Percentiles rank a stretch among this genome's conserved stretches.
Evolutionary conservation across 192 early-diverging fungal genomes (phyloP).

Genomic region (Fimicolochytrium jonesii): DNA sequence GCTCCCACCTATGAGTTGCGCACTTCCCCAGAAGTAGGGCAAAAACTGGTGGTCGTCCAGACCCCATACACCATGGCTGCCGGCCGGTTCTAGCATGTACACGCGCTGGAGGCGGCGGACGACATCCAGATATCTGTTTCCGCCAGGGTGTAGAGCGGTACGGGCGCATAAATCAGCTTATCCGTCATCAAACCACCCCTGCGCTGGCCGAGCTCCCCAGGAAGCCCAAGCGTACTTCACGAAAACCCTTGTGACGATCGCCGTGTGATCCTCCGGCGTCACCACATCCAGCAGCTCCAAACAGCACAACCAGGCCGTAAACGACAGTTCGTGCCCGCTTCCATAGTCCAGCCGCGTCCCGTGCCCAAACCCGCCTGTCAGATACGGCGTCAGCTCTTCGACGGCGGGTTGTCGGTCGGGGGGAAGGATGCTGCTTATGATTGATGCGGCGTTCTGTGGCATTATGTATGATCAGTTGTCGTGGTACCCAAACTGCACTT

Average conservation of each 20-base stretch:
- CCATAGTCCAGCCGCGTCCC: slow-evolving; percentile 93
- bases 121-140: slow-evolving; percentile 68
- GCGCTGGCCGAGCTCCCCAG: neutral
- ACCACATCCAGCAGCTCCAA: slow-evolving; percentile 67
- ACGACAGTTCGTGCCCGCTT: slow-evolving; percentile 90
- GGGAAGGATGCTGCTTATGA: slow-evolving; percentile 23
- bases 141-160: too few relatives aligned
- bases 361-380: slow-evolving; percentile 78
- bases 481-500: too few relatives aligned
- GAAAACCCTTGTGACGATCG: slow-evolving; percentile 73
- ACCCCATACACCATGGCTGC: slow-evolving; percentile 93
- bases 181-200: neutral
- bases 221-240: slow-evolving; percentile 44
- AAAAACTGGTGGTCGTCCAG: slow-evolving; percentile 97
- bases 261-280: slow-evolving; percentile 58
- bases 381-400: slow-evolving; percentile 70
- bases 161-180: neutral
- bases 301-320: slow-evolving; percentile 79
- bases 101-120: slow-evolving; percentile 74
- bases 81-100: slow-evolving; percentile 91
- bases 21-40: slow-evolving; percentile 89
- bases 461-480: too few relatives aligned
- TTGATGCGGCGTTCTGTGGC: slow-evolving; percentile 8
- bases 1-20: slow-evolving; percentile 72
- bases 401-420: slow-evolving; percentile 44